phyloP scores from a whole-genome alignment of 148 eudicot genomes.

The Gaultheria prostrata region DNA sequence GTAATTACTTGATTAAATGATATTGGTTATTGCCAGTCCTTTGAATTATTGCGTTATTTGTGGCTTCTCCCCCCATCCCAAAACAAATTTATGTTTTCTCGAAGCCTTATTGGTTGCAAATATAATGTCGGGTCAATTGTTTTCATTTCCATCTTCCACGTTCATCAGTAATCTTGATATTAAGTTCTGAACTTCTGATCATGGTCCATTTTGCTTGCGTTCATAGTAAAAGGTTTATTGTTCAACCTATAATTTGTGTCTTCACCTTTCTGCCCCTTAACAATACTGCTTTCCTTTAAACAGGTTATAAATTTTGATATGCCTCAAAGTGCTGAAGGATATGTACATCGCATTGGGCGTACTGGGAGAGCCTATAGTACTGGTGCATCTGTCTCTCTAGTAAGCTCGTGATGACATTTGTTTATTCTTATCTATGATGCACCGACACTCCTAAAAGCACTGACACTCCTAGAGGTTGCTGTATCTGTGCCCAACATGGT shows the following conservation, averaged over 20 bases:
- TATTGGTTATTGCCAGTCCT: background rate
- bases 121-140: background rate
- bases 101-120: background rate
- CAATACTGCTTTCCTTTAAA: constrained; percentile 11
- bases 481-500: too few species aligned
- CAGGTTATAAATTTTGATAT: constrained; percentile 93
- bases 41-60: background rate
- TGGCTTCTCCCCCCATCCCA: background rate
- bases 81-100: background rate
- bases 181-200: background rate
- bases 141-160: background rate
- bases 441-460: too few species aligned
- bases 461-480: too few species aligned
- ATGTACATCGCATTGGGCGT: constrained; percentile 94
- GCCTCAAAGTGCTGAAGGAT: constrained; percentile 82
- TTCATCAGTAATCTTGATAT: background rate
- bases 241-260: background rate
- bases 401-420: constrained; percentile 29
- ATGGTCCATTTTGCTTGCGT: background rate
- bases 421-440: background rate
- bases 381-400: constrained; percentile 94
- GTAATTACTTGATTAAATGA: background rate
- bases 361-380: constrained; percentile 93
- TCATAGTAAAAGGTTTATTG: background rate
- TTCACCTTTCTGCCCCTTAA: background rate